Conservation (phyloP, 2,329 filamentous ascomycete genomes). For the Verticillium dahliae region DNA sequence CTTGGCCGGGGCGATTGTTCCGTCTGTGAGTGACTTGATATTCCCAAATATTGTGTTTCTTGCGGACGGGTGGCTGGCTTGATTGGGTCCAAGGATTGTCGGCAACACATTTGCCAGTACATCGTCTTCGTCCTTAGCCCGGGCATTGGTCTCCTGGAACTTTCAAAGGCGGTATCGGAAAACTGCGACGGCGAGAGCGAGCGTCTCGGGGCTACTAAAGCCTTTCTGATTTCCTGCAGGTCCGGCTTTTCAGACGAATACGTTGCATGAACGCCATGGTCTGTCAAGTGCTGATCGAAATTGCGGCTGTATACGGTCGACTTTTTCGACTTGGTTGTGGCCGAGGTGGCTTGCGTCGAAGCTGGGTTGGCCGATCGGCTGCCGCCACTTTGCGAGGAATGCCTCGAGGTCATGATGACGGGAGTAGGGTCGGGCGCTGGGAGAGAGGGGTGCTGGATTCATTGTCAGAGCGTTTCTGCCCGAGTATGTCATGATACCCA, state of each 20-base stretch:
- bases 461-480: not conserved
- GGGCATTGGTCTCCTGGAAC: conserved; percentile 19
- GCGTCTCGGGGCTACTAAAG: conserved; percentile 17
- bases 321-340: conserved; percentile 10
- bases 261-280: conserved; percentile 22
- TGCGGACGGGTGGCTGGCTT: not conserved
- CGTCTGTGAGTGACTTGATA: conserved; percentile 26
- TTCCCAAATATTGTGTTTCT: conserved; percentile 24
- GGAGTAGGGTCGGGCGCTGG: not conserved
- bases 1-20: conserved; percentile 17
- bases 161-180: conserved; percentile 18
- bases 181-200: conserved; percentile 29
- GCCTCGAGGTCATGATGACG: conserved; percentile 8
- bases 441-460: not conserved
- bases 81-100: conserved; percentile 16
- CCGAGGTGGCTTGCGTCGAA: conserved; percentile 11
- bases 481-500: conserved; percentile 3
- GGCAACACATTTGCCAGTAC: conserved; percentile 24
- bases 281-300: conserved; percentile 29
- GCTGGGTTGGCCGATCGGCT: conserved; percentile 8
- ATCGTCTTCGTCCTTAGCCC: conserved; percentile 25
- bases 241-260: conserved; percentile 21
- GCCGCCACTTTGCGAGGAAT: conserved; percentile 5
- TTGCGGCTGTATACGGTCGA: conserved; percentile 21
- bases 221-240: conserved; percentile 19